These are phyloP conservation scores for Fusarium sp. DNA, from an alignment of 2,329 filamentous ascomycete species.

Conservation along the genomic window DNA sequence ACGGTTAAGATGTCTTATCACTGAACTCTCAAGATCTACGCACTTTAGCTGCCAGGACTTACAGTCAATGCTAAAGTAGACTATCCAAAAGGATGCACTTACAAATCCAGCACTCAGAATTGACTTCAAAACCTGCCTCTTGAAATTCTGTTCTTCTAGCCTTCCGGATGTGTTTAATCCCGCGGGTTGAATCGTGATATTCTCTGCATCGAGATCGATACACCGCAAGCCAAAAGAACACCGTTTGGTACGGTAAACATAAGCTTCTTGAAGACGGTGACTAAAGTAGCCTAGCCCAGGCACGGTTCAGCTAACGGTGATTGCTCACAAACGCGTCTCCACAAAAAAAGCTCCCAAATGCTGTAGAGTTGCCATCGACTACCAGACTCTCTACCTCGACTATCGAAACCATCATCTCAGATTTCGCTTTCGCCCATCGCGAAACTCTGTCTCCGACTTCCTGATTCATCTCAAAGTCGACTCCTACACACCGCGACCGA, in stretches of 20 bases:
- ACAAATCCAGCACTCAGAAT: background rate
- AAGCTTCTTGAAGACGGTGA: background rate
- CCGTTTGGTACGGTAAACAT: conserved; percentile 26
- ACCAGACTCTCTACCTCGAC: conserved; percentile 32
- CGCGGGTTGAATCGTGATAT: conserved; percentile 1
- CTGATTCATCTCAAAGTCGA: conserved; percentile 9
- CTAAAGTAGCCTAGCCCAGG: conserved; percentile 19
- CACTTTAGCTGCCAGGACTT: too few relatives aligned
- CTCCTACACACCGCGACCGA: conserved; percentile 26
- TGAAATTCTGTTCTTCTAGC: background rate
- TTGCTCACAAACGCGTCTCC: conserved; percentile 33
- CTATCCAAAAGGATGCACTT: background rate
- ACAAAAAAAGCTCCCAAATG: conserved; percentile 49
- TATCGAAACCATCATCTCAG: conserved; percentile 20
- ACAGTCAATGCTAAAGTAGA: too few relatives aligned
- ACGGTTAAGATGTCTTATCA: background rate
- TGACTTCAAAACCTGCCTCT: background rate
- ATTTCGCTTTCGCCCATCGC: conserved; percentile 13
- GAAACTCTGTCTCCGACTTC: conserved; percentile 8
- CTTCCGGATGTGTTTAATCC: background rate
- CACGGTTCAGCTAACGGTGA: conserved; percentile 16
- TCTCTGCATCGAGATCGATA: conserved; percentile 28
- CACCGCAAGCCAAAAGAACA: background rate
- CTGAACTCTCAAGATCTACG: too few relatives aligned
- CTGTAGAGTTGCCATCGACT: conserved; percentile 44